Percentiles rank a stretch among this genome's conserved stretches.
Conservation (phyloP, 208 protist genomes). For the Porcisia hertigi region DNA sequence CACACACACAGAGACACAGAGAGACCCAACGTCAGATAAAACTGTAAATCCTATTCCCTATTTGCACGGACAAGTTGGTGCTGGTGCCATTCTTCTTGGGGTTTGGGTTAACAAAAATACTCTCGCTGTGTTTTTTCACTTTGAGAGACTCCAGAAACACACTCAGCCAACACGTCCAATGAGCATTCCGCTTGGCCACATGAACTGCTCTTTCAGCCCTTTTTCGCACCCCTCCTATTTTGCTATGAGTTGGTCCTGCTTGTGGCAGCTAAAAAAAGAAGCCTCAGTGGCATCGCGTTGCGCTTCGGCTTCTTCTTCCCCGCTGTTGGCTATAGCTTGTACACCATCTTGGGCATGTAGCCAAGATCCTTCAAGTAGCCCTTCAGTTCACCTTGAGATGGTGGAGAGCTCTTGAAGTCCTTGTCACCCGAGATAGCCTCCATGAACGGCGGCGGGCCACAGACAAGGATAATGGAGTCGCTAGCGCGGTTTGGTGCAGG, state of each 20-base stretch:
- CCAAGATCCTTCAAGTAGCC: constrained; percentile 89
- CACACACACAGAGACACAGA: too few species aligned
- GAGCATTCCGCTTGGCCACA: too few species aligned
- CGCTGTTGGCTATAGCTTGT: constrained; percentile 75
- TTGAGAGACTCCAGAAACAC: background rate
- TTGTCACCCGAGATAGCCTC: constrained; percentile 89
- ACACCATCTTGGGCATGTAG: constrained; percentile 89
- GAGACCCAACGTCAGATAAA: background rate
- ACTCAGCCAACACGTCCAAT: background rate
- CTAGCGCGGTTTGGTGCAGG: constrained; percentile 78
- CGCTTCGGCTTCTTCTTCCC: background rate
- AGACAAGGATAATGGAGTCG: constrained; percentile 87
- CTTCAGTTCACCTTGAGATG: constrained; percentile 82
- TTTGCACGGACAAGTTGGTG: background rate
- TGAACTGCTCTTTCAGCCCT: background rate
- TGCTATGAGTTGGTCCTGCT: background rate
- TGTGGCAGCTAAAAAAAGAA: background rate
- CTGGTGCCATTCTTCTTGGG: background rate
- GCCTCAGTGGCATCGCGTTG: background rate
- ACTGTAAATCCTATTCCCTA: background rate
- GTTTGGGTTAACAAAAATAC: background rate
- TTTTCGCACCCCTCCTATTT: too few species aligned
- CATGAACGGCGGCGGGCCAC: constrained; percentile 88
- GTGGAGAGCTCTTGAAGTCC: constrained; percentile 73
- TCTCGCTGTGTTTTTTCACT: background rate